These are phyloP conservation scores for Aspergillus novoparasiticus DNA, from an alignment of 2,329 filamentous ascomycete species.

Conservation along the genomic window DNA sequence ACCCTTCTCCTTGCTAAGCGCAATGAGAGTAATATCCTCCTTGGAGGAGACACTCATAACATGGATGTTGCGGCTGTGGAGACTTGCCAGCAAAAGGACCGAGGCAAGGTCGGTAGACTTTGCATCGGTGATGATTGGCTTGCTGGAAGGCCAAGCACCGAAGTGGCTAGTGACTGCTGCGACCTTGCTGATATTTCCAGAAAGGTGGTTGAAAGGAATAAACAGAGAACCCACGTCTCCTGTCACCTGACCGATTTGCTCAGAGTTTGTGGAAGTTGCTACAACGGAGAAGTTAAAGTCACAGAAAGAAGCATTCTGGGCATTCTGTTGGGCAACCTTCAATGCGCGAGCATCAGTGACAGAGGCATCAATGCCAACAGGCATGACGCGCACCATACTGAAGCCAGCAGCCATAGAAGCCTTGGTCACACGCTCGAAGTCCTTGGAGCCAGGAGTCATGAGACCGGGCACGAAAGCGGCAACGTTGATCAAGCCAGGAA, in stretches of 20 bases:
- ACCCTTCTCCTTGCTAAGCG: constrained; percentile 78
- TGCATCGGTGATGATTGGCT: constrained; percentile 80
- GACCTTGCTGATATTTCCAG: constrained; percentile 82
- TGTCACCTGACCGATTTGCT: constrained; percentile 72
- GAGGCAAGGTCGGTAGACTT: constrained; percentile 81
- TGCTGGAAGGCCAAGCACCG: constrained; percentile 73
- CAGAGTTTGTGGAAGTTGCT: constrained; percentile 71
- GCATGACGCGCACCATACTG: constrained; percentile 79
- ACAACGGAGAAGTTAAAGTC: constrained; percentile 81
- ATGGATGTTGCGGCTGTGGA: constrained; percentile 77
- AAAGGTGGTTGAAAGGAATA: constrained; percentile 79
- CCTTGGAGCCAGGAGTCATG: constrained; percentile 63
- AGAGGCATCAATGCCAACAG: constrained; percentile 70
- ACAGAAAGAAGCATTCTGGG: constrained; percentile 67
- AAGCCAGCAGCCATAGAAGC: constrained; percentile 75
- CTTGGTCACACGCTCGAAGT: constrained; percentile 71
- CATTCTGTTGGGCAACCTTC: constrained; percentile 71
- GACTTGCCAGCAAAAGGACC: constrained; percentile 73
- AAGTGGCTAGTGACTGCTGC: constrained; percentile 79
- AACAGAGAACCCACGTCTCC: constrained; percentile 77
- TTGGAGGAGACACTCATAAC: constrained; percentile 79
- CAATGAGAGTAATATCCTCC: constrained; percentile 76
- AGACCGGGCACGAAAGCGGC: constrained; percentile 79
- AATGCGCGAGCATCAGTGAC: constrained; percentile 73
- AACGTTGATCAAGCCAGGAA: constrained; percentile 76